Conservation (phyloP, 2,329 filamentous ascomycete genomes). For the Clonostachys chloroleuca region DNA sequence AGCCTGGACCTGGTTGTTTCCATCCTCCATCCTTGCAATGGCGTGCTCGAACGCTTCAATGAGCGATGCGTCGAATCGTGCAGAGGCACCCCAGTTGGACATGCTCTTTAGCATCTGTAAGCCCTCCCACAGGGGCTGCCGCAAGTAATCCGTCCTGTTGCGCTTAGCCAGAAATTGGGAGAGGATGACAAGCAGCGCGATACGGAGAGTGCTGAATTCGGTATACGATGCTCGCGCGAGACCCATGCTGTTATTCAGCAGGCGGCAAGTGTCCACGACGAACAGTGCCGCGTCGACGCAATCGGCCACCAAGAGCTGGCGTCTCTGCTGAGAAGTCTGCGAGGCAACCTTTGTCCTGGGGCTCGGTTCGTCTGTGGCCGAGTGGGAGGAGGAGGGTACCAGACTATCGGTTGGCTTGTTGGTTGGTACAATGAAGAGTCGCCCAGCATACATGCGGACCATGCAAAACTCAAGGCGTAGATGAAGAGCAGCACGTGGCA, state of each 20-base stretch:
- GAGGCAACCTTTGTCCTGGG: not conserved
- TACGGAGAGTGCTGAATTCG: conserved; percentile 51
- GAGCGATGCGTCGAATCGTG: conserved; percentile 46
- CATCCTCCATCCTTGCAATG: conserved; percentile 36
- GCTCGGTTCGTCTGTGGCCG: not conserved
- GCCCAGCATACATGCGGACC: conserved; percentile 47
- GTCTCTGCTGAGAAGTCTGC: not conserved
- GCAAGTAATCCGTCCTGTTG: conserved; percentile 14
- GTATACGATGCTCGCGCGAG: conserved; percentile 51
- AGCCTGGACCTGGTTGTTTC: conserved; percentile 7
- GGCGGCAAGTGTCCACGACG: conserved; percentile 43
- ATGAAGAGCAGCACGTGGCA: conserved; percentile 33
- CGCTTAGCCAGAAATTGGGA: conserved; percentile 22
- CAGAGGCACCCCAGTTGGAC: conserved; percentile 46
- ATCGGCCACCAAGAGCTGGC: conserved; percentile 35
- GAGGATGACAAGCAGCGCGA: conserved; percentile 42
- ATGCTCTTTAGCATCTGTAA: conserved; percentile 47
- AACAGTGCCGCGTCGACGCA: conserved; percentile 47
- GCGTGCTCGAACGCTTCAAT: conserved; percentile 48
- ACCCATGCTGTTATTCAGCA: conserved; percentile 43
- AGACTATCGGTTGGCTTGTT: not conserved
- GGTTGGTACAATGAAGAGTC: conserved; percentile 35
- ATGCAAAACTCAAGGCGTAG: conserved; percentile 48
- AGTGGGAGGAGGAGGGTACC: not conserved
- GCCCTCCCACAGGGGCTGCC: conserved; percentile 40